Evolutionary conservation across 768 basidiomycete species (phyloP).

Genomic region (Boletus insuetus): DNA sequence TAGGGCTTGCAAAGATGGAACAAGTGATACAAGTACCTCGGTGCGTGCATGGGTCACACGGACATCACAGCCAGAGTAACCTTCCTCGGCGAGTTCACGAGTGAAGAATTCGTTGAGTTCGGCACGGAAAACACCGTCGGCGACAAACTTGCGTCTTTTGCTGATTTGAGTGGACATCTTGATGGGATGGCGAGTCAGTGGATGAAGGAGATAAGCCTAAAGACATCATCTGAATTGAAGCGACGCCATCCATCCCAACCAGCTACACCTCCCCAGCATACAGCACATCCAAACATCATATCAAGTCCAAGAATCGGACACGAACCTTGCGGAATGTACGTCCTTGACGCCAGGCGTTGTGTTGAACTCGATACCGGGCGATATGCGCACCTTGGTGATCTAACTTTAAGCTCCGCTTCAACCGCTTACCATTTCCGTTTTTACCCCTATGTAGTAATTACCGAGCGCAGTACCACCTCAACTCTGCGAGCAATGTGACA

Average conservation of each 20-base stretch:
- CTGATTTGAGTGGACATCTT: slow-evolving; percentile 87
- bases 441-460: slow-evolving; percentile 5
- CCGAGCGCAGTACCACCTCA: too few species aligned
- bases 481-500: neutral
- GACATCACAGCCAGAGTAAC: slow-evolving; percentile 99
- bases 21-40: slow-evolving; percentile 54
- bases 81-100: slow-evolving; percentile 97
- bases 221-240: slow-evolving; percentile 18
- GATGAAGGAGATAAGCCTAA: slow-evolving; percentile 18
- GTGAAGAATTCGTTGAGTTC: slow-evolving; percentile 99
- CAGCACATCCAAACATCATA: neutral
- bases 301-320: neutral
- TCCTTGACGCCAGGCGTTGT: slow-evolving; percentile 19
- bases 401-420: slow-evolving; percentile 25
- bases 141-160: slow-evolving; percentile 98
- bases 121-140: slow-evolving; percentile 98
- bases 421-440: slow-evolving; percentile 7
- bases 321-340: slow-evolving; percentile 24
- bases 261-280: neutral
- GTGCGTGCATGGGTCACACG: slow-evolving; percentile 99
- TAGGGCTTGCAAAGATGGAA: neutral
- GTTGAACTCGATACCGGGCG: slow-evolving; percentile 13
- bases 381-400: slow-evolving; percentile 13
- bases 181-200: slow-evolving; percentile 18
- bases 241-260: slow-evolving; percentile 20